These are phyloP conservation scores for Fusarium abutilonis DNA, from an alignment of 2,329 filamentous ascomycete genomes.

Conservation along the genomic window DNA sequence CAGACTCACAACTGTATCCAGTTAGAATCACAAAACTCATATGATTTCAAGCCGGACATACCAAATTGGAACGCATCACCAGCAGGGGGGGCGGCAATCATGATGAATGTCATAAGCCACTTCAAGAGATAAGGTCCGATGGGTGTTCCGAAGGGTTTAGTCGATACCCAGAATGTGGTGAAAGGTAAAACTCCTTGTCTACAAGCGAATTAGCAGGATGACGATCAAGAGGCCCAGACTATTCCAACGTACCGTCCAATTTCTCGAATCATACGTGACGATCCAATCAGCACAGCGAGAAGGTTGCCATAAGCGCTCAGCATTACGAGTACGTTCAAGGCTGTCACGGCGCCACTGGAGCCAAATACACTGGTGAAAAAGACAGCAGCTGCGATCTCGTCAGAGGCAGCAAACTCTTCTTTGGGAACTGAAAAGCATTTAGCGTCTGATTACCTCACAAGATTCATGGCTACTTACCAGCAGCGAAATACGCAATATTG, in stretches of 20 bases:
- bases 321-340: conserved; percentile 65
- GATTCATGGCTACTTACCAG: conserved; percentile 46
- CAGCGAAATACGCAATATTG: conserved; percentile 69
- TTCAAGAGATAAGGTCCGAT: conserved; percentile 67
- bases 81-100: conserved; percentile 68
- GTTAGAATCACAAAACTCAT: conserved; percentile 13
- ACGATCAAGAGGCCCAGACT: no score
- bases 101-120: conserved; percentile 65
- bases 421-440: conserved; percentile 55
- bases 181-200: conserved; percentile 69
- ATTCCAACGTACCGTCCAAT: conserved; percentile 57
- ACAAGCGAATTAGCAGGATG: no score
- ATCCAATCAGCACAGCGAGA: conserved; percentile 63
- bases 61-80: conserved; percentile 72
- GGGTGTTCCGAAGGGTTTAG: conserved; percentile 70
- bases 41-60: conserved; percentile 37
- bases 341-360: conserved; percentile 58
- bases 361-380: conserved; percentile 70
- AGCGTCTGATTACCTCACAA: not conserved
- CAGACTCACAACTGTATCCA: conserved; percentile 64
- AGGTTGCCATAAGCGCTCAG: conserved; percentile 68
- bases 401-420: conserved; percentile 59
- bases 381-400: conserved; percentile 63
- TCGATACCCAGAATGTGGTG: conserved; percentile 68
- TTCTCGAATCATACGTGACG: conserved; percentile 67